Conservation (phyloP, 352 stramenopile genomes). For the Peronospora destructor region DNA sequence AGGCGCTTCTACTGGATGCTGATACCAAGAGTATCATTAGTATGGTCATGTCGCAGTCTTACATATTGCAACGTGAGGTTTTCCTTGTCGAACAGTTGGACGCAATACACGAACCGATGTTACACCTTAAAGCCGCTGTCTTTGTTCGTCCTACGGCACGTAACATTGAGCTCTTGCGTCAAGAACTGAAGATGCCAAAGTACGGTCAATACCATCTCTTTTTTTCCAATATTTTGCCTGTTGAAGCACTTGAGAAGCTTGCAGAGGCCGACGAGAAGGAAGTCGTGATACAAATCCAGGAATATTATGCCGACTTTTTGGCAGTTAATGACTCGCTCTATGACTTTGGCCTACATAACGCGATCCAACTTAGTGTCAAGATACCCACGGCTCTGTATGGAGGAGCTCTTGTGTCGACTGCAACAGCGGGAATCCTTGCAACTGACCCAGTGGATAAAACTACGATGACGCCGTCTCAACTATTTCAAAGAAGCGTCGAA, state of each 20-base stretch:
- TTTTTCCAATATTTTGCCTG: conserved; percentile 95
- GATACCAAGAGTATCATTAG: conserved; percentile 93
- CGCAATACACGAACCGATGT: conserved; percentile 74
- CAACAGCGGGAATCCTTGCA: conserved; percentile 44
- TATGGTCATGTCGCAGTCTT: conserved; percentile 94
- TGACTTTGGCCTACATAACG: conserved; percentile 89
- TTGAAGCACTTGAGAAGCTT: conserved; percentile 92
- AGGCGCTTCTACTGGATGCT: conserved; percentile 93
- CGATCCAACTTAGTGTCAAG: conserved; percentile 46
- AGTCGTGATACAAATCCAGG: conserved; percentile 92
- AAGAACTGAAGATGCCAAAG: conserved; percentile 90
- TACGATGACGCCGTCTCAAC: conserved; percentile 22
- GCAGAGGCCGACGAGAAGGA: conserved; percentile 94
- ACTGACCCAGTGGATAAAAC: conserved; percentile 26
- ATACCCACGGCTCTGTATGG: conserved; percentile 21
- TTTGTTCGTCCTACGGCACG: conserved; percentile 90
- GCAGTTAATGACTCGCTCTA: conserved; percentile 97
- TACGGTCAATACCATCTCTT: conserved; percentile 99
- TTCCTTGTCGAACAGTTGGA: conserved; percentile 93
- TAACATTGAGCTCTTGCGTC: conserved; percentile 89
- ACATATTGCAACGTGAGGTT: conserved; percentile 93
- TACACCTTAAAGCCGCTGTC: conserved; percentile 92
- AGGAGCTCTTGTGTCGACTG: conserved; percentile 26
- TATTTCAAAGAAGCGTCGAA: conserved; percentile 91
- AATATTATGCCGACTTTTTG: conserved; percentile 99